Percentiles rank a stretch among this genome's conserved stretches.
Evolutionary conservation across 202 grass and related monocot species (phyloP).

Genomic region (Elaeis oleifera): DNA sequence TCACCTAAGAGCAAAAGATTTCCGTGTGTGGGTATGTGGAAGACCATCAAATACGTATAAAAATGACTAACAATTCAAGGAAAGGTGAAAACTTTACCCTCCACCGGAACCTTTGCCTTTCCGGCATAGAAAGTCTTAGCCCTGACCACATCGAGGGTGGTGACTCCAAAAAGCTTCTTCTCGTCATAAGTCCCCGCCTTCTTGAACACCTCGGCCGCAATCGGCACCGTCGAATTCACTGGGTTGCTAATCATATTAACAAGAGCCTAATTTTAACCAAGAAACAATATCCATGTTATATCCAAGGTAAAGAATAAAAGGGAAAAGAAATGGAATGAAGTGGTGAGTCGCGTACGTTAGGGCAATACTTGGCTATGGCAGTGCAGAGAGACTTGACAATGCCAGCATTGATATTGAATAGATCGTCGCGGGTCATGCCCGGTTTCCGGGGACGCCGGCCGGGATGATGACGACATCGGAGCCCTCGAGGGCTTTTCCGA

Average conservation of each 20-base stretch:
- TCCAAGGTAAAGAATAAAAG: neutral
- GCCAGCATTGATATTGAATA: too few relatives aligned
- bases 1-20: too few relatives aligned
- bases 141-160: conserved; percentile 84
- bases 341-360: too few relatives aligned
- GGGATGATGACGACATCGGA: too few relatives aligned
- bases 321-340: too few relatives aligned
- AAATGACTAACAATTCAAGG: neutral
- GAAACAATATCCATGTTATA: neutral
- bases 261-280: conserved; percentile 39
- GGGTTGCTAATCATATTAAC: conserved; percentile 98
- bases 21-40: too few relatives aligned
- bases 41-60: too few relatives aligned
- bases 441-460: too few relatives aligned
- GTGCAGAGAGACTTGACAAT: too few relatives aligned
- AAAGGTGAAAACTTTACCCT: conserved; percentile 26
- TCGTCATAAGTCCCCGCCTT: conserved; percentile 80
- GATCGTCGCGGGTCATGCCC: too few relatives aligned
- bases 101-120: conserved; percentile 72
- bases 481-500: too few relatives aligned
- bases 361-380: too few relatives aligned
- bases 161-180: conserved; percentile 90
- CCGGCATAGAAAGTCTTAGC: conserved; percentile 86
- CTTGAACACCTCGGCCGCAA: conserved; percentile 90
- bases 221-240: conserved; percentile 86